Evolutionary conservation across 2,329 filamentous ascomycete genomes (phyloP), one percentile per base, ranked within the genome.

Genomic region (Alternaria panax): DNA sequence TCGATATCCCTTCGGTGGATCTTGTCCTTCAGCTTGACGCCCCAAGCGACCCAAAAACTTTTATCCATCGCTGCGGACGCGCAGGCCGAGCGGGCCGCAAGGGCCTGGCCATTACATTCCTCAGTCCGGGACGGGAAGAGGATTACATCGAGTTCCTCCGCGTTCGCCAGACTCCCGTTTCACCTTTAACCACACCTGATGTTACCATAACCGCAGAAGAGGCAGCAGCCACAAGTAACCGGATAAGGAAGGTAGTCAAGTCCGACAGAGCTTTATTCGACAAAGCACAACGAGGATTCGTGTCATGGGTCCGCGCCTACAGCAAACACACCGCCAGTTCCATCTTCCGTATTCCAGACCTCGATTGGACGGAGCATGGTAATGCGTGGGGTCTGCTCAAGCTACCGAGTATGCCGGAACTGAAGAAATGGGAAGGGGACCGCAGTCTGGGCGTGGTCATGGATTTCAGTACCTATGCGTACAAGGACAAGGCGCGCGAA

Each of bases 361-460:
- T 97, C 16, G 90, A 97, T 76, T 99, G 95, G 95, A 81, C 85
- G 5, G 90, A 93, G 53, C 83, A 95, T 1, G 94, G 89, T 1
- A 84, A 87, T 54, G 91, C 90, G 0, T 99, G 94, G 92, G 95
- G 92, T 2, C 83, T 99, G 1, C 83, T 97, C 2, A 89, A 89
- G 51, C 84, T 98, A 64, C 95, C 95, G 4, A 92, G 91, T 74
- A 99, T 99, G 95, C 94, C 95, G 0, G 95, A 99, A 77, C 81
- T 82, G 22, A 83, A 81, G 65, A 79, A 77, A 16, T 80, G 80
- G 69, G 78, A 80, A 14, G 76, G 78, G n/a, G 80, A 84, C 60
- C 74, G 79, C 20, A 75, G 67, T 5, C 70, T 81, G 2, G 79
- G 80, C 2, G 67, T 82, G 0, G 62, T 68, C 4, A 66, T 83